Percentiles rank a stretch among this genome's conserved stretches.
phyloP scores from a whole-genome alignment of 164 flowering plant genomes.

The Vitis vinifera region DNA sequence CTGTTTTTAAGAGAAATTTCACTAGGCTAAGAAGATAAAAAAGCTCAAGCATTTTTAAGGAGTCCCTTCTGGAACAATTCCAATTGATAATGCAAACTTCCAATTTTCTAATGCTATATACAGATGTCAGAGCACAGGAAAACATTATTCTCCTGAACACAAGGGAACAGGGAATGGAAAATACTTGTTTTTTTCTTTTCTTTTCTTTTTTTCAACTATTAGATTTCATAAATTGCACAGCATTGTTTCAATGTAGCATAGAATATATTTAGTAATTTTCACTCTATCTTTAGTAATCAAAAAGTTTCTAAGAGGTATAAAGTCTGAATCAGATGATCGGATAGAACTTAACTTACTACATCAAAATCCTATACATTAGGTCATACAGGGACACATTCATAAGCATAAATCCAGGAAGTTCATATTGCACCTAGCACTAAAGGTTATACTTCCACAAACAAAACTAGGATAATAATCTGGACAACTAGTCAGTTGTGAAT shows the following conservation, averaged over 20 bases:
- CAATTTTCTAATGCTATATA: neutral
- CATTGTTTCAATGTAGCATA: neutral
- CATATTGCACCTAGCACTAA: too few relatives aligned
- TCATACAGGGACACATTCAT: too few relatives aligned
- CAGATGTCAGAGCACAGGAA: neutral
- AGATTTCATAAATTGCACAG: neutral
- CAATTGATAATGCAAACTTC: neutral
- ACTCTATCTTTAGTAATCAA: too few relatives aligned
- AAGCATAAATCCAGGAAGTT: too few relatives aligned
- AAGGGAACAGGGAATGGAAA: too few relatives aligned
- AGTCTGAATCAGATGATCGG: too few relatives aligned
- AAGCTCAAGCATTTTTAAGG: neutral
- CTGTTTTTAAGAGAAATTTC: too few relatives aligned
- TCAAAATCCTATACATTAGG: neutral
- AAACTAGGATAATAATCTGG: neutral
- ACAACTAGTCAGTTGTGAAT: neutral
- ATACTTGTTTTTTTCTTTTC: too few relatives aligned
- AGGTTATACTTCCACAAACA: neutral
- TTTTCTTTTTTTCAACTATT: neutral
- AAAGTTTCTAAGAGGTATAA: too few relatives aligned
- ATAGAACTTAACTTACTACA: too few relatives aligned
- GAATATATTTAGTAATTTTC: too few relatives aligned
- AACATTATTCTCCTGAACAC: neutral
- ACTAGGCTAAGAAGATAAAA: neutral
- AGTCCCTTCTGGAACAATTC: neutral